Evolutionary conservation across 177 flowering plant species (phyloP), one percentile per base, ranked within the genome.

Genomic region (Vitis hybrid): DNA sequence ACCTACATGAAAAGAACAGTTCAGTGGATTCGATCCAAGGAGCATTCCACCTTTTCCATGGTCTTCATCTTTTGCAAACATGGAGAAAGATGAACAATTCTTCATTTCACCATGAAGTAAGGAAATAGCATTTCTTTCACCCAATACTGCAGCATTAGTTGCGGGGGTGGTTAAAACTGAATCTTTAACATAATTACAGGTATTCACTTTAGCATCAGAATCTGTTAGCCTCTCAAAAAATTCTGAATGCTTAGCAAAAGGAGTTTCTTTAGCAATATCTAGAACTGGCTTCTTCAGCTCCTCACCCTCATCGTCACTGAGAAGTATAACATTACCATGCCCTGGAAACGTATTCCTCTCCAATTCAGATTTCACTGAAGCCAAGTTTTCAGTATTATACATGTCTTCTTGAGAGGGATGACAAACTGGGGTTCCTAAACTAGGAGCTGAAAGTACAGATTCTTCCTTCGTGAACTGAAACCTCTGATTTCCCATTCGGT

Each of bases 241-340:
- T 50, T 74, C 77, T 48, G 69, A 9, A 50, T 70, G 71, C 65
- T 73, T 77, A 2, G 62, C 72, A 32, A 23, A 66, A 63, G 74
- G 60, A 68, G 59, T 62, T 40, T 68, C 81, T 51, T 58, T 73
- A 23, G 34, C 60, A 12, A 18, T 70, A 49, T 32, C 70, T 57
- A 74, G 56, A 68, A 67, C 19, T 52, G 79, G 69, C 62, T 65
- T 65, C 67, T 40, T 52, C 17, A 72, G 66, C 55, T 81, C 80
- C 56, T 83, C 88, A 52, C 74, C 83, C 62, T 86, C 89, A 73
- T 85, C 89, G 72, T 86, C 91, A 65, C 86, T 87, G 51, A 88
- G 81, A 52, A 79, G 69, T 32, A 85, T 81, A 62, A 84, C 54
- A 68, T 76, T 72, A 59, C 68, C 71, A 19, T 62, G 66, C 60